Evolutionary conservation across 495 filamentous ascomycete genomes (phyloP), one percentile per base, ranked within the genome.

Genomic region (Penicillium bovifimosum): DNA sequence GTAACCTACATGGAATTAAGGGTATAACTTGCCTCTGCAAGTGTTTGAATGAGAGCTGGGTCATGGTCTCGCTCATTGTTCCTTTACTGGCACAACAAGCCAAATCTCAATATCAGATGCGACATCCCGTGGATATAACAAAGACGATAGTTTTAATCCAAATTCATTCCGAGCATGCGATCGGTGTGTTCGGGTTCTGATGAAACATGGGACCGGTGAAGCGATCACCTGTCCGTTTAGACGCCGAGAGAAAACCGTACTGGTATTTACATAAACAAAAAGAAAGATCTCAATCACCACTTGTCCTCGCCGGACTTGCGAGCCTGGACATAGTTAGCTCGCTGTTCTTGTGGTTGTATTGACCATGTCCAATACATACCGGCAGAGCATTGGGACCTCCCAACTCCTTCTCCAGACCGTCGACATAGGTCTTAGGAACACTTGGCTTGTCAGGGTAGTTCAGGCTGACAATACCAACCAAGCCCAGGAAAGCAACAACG

Each of bases 361-460:
- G 6, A 33, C 18, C 18, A 41, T 41, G 28, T 10, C 10, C 16
- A 27, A 26, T 26, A 67, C 76, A 54, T 59, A 78, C 76, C 52
- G 58, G 58, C 36, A 71, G 6, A 53, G 76, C 74, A 55, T 69
- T 65, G 17, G 76, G 66, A 17, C 93, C 93, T 42, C 93, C 95
- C 43, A 99, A 74, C 59, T 96, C 95, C 54, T 79, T 78, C 68
- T 92, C 84, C 51, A 99, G 68, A 24, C 95, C 95, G 52, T 80
- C 87, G 50, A 86, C 84, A 62, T 87, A 99, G 53, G 86, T 86
- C 50, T 86, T 83, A 3, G 88, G 88, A 57, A 76, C 84, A 40
- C 84, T 81, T 26, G 82, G 82, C 76, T 82, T 87, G 71, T 98
- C 93, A n/a, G 93, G 90, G 60, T 96, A 96, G 60, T 76, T 73